These are phyloP conservation scores for Cardamine chenopodiifolia DNA, from an alignment of 345 rosid species.

Conservation along the genomic window DNA sequence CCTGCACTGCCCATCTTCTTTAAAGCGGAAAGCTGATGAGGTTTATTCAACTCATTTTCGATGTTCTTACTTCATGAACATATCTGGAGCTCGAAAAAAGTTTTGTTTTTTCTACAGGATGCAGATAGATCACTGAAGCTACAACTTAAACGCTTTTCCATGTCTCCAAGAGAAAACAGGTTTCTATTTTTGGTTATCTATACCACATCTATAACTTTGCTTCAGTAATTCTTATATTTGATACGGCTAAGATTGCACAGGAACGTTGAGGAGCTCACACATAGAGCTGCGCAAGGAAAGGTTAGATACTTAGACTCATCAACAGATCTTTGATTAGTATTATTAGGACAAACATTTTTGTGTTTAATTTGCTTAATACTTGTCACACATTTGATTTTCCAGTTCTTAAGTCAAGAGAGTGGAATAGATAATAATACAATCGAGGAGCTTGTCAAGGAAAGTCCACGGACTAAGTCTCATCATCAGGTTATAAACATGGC, in stretches of 20 bases:
- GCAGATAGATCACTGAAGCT: constrained; percentile 51
- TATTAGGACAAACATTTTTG: neutral
- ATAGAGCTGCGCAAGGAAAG: constrained; percentile 42
- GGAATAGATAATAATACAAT: constrained; percentile 28
- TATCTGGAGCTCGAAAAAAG: neutral
- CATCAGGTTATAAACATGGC: constrained; percentile 42
- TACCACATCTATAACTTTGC: constrained; percentile 3
- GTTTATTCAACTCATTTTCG: constrained; percentile 8
- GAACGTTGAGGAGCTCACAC: constrained; percentile 27
- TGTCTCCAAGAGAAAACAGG: constrained; percentile 69
- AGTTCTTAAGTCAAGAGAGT: constrained; percentile 49
- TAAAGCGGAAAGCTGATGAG: constrained; percentile 84
- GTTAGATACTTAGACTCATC: constrained; percentile 42
- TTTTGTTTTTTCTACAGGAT: constrained; percentile 47
- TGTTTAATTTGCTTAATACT: constrained; percentile 14
- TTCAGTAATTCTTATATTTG: neutral
- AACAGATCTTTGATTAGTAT: neutral
- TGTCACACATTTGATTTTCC: constrained; percentile 32
- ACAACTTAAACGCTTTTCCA: constrained; percentile 59
- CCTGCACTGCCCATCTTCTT: constrained; percentile 45
- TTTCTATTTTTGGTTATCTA: constrained; percentile 24
- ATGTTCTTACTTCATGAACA: neutral
- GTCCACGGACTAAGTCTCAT: constrained; percentile 43
- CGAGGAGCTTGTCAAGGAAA: constrained; percentile 34
- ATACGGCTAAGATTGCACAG: constrained; percentile 28